Conservation (phyloP, 805 yeast genomes). For the Ogataea pilisensis region DNA sequence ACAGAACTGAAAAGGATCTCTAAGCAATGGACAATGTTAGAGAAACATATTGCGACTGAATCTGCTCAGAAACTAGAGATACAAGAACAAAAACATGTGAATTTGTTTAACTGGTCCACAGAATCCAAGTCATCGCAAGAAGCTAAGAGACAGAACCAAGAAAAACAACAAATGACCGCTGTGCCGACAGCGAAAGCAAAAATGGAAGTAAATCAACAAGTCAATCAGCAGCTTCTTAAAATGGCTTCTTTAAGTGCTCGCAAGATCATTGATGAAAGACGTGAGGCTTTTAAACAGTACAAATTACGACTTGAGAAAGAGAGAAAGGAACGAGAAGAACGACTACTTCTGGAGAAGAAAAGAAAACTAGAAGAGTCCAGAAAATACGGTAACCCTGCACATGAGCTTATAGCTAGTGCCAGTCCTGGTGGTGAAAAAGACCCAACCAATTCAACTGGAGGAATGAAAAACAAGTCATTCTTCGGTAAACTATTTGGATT, state of each 20-base stretch:
- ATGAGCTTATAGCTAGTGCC: background rate
- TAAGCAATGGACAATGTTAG: constrained; percentile 25
- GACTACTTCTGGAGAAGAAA: constrained; percentile 14
- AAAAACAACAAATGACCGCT: background rate
- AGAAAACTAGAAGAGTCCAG: constrained; percentile 20
- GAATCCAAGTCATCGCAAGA: constrained; percentile 3
- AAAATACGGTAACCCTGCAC: constrained; percentile 14
- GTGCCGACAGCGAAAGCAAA: background rate
- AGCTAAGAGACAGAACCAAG: constrained; percentile 1
- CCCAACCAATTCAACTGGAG: background rate
- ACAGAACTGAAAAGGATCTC: constrained; percentile 12
- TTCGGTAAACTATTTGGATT: constrained; percentile 23
- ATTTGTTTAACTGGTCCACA: constrained; percentile 19
- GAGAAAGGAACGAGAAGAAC: constrained; percentile 21
- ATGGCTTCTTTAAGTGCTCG: constrained; percentile 17
- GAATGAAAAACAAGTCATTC: constrained; percentile 14
- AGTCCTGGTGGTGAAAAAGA: constrained; percentile 1
- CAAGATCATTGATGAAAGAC: constrained; percentile 20
- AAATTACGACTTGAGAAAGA: constrained; percentile 15
- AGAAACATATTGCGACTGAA: constrained; percentile 22
- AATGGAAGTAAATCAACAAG: constrained; percentile 9
- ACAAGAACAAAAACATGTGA: constrained; percentile 3
- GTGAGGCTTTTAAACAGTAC: constrained; percentile 11
- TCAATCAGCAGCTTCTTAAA: constrained; percentile 20
- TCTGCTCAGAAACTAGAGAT: constrained; percentile 1